A percentile compares a stretch with the other conserved stretches of the same genome.
Conservation (phyloP, 2,329 filamentous ascomycete genomes). For the Fusarium transvaalense region DNA sequence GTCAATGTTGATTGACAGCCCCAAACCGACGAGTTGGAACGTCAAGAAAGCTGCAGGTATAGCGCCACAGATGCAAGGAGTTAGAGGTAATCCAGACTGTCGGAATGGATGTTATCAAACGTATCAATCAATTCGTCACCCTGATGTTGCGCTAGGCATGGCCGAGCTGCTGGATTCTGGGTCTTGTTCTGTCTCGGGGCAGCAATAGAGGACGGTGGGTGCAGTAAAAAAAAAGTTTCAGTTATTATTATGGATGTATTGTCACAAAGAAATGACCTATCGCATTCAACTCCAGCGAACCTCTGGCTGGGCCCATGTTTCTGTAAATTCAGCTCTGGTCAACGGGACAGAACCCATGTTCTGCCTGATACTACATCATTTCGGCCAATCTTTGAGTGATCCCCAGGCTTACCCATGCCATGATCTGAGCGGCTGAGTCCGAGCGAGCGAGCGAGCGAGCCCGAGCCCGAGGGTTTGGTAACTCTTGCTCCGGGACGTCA, state of each 20-base stretch:
- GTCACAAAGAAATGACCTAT: conserved; percentile 35
- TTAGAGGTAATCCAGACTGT: conserved; percentile 16
- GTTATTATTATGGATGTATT: conserved; percentile 27
- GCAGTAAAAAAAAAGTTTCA: conserved; percentile 24
- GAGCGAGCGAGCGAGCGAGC: conserved; percentile 2
- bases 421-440: conserved; percentile 11
- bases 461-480: conserved; percentile 27
- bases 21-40: conserved; percentile 12
- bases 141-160: conserved; percentile 26
- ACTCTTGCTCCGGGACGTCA: conserved; percentile 1
- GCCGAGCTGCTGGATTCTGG: conserved; percentile 22
- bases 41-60: background rate
- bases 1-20: background rate
- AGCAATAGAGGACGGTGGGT: background rate
- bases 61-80: conserved; percentile 4
- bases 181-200: conserved; percentile 24
- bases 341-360: conserved; percentile 7
- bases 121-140: conserved; percentile 5
- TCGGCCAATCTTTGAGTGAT: background rate
- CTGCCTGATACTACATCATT: conserved; percentile 9
- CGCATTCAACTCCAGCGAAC: conserved; percentile 21
- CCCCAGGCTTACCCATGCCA: background rate
- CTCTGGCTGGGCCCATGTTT: conserved; percentile 18
- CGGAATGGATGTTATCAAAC: conserved; percentile 33
- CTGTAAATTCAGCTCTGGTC: conserved; percentile 14